Evolutionary conservation across 345 rosid genomes (phyloP).

Genomic region (Firmiana major): DNA sequence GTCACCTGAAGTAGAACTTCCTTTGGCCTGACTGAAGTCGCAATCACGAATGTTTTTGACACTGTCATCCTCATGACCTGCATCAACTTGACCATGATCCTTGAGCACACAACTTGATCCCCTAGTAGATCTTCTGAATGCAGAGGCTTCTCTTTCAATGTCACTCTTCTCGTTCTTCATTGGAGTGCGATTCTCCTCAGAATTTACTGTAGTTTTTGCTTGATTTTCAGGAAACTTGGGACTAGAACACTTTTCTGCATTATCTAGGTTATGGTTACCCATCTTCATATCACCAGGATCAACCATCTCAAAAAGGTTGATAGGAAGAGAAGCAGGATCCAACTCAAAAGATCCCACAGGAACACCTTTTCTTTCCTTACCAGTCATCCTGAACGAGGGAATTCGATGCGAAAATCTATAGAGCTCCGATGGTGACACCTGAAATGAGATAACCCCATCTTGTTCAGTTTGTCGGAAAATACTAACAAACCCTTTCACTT

Average conservation of each 20-base stretch:
- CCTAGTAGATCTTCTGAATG: constrained; percentile 23
- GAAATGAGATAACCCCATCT: constrained; percentile 30
- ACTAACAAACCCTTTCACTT: constrained; percentile 75
- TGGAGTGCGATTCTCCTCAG: constrained; percentile 13
- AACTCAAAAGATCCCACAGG: constrained; percentile 73
- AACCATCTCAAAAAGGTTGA: constrained; percentile 12
- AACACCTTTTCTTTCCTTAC: constrained; percentile 65
- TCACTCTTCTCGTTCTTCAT: constrained; percentile 13
- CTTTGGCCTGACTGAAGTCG: neutral
- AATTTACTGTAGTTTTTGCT: too few relatives aligned
- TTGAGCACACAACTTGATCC: neutral
- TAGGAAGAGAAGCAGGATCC: constrained; percentile 71
- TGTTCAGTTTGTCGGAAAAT: constrained; percentile 40
- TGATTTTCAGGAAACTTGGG: too few relatives aligned
- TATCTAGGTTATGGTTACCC: constrained; percentile 18
- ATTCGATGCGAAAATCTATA: constrained; percentile 71
- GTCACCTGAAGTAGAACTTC: constrained; percentile 16
- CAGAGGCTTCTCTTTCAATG: neutral
- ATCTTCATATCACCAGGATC: constrained; percentile 15
- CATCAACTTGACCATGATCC: constrained; percentile 11
- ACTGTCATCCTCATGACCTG: constrained; percentile 8
- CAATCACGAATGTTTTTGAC: neutral
- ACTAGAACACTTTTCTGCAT: constrained; percentile 14
- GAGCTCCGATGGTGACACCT: constrained; percentile 39
- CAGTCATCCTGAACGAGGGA: constrained; percentile 66